These are phyloP conservation scores for Sporisorium exsertum DNA, from an alignment of 1,284 basidiomycete species.

Conservation along the genomic window DNA sequence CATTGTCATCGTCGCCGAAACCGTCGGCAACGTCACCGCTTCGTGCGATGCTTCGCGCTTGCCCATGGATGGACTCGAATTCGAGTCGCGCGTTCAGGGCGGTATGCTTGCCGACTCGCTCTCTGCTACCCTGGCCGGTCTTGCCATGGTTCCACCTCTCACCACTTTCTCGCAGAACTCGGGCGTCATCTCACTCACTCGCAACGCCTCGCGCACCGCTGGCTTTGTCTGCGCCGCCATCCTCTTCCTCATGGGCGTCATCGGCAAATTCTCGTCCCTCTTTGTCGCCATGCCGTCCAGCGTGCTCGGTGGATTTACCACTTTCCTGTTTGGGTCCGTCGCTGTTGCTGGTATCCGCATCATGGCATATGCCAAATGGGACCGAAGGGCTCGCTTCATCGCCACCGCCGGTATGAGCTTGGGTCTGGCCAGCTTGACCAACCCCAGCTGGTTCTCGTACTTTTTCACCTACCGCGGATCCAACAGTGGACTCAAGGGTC, in stretches of 20 bases:
- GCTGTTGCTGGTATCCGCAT: constrained; percentile 41
- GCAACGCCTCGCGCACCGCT: constrained; percentile 35
- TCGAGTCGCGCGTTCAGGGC: constrained; percentile 43
- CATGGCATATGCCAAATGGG: constrained; percentile 51
- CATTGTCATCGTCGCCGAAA: constrained; percentile 34
- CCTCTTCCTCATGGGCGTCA: constrained; percentile 43
- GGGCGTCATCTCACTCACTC: constrained; percentile 41
- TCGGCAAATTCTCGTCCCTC: constrained; percentile 40
- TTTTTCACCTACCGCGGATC: constrained; percentile 38
- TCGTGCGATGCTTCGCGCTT: constrained; percentile 40
- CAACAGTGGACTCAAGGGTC: constrained; percentile 25
- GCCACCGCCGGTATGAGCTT: constrained; percentile 30
- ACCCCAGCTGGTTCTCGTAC: constrained; percentile 42
- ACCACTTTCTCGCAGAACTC: constrained; percentile 45
- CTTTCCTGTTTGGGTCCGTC: constrained; percentile 43
- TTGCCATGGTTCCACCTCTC: constrained; percentile 39
- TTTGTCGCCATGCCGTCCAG: constrained; percentile 40
- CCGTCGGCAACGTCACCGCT: constrained; percentile 42
- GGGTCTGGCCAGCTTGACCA: constrained; percentile 32
- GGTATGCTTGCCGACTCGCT: constrained; percentile 46
- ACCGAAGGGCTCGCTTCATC: constrained; percentile 41
- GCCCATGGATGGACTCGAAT: constrained; percentile 35
- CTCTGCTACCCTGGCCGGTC: constrained; percentile 31
- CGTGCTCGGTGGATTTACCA: constrained; percentile 42
- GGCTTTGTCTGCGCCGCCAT: constrained; percentile 37